phyloP scores from a whole-genome alignment of 352 stramenopile genomes.

The Aphanomyces stellatus region DNA sequence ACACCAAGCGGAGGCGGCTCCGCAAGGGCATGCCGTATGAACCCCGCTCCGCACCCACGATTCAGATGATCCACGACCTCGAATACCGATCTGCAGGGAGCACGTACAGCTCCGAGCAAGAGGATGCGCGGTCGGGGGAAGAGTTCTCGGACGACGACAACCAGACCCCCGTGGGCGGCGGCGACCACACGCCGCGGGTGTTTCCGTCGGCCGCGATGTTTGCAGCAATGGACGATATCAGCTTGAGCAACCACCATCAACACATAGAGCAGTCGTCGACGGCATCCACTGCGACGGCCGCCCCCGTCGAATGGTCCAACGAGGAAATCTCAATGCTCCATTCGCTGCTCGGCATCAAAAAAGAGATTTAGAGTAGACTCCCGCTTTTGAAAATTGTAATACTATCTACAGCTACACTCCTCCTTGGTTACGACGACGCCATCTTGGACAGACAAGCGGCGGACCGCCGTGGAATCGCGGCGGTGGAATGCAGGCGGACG shows the following conservation, averaged over 20 bases:
- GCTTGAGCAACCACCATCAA: neutral
- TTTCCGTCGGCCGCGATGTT: too few species aligned
- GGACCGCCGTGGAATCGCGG: too few species aligned
- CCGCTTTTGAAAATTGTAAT: neutral
- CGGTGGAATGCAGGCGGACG: too few species aligned
- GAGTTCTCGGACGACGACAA: neutral
- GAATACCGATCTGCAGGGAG: slow-evolving; percentile 1
- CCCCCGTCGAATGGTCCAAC: neutral
- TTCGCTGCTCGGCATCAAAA: neutral
- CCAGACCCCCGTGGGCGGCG: neutral
- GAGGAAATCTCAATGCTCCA: slow-evolving; percentile 5
- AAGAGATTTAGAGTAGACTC: neutral
- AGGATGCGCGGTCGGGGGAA: neutral
- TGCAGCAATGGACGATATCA: neutral
- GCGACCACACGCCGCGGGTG: too few species aligned
- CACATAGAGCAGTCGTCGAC: neutral
- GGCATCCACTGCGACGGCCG: neutral
- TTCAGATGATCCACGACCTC: neutral
- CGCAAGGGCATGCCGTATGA: slow-evolving; percentile 10
- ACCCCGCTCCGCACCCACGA: neutral
- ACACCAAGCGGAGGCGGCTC: slow-evolving; percentile 15
- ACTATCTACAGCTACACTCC: neutral
- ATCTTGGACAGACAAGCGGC: too few species aligned
- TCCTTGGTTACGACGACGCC: too few species aligned
- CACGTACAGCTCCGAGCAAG: slow-evolving; percentile 1